Percentiles rank a stretch among this genome's conserved stretches.
These are phyloP conservation scores for Teratosphaeria viscida DNA, from an alignment of 2,329 filamentous ascomycete species.

Conservation along the genomic window DNA sequence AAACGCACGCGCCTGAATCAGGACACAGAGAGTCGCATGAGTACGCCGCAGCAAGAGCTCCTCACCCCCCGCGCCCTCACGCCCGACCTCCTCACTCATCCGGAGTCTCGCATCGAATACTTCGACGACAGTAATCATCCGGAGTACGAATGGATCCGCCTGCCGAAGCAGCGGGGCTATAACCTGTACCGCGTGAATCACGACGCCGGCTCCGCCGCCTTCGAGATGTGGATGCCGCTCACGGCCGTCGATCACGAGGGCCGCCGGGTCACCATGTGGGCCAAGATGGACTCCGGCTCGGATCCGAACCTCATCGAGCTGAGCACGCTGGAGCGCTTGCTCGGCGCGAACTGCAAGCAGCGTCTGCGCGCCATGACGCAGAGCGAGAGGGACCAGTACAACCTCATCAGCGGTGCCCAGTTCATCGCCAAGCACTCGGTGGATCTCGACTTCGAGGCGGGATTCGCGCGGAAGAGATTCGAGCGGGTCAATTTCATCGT, in stretches of 20 bases:
- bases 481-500: conserved; percentile 8
- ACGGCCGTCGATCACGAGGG: conserved; percentile 8
- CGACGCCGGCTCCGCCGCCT: conserved; percentile 5
- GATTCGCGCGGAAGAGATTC: conserved; percentile 5
- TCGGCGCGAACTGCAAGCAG: background rate
- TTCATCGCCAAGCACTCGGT: conserved; percentile 9
- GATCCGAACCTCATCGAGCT: conserved; percentile 13
- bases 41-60: conserved; percentile 1
- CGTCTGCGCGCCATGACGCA: conserved; percentile 2
- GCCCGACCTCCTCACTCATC: background rate
- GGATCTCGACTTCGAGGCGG: conserved; percentile 7
- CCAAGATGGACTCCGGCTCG: conserved; percentile 15
- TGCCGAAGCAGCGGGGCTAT: conserved; percentile 10
- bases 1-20: background rate
- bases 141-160: conserved; percentile 10
- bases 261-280: conserved; percentile 11
- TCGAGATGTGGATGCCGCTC: conserved; percentile 11
- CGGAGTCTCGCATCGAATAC: background rate
- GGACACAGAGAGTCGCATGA: background rate
- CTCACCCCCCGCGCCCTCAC: conserved; percentile 3
- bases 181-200: conserved; percentile 6
- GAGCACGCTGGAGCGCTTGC: conserved; percentile 5
- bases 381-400: background rate
- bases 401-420: conserved; percentile 7
- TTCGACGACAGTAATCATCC: conserved; percentile 8